These are phyloP conservation scores for Neonectria ditissima DNA, from an alignment of 2,329 filamentous ascomycete genomes.

Conservation along the genomic window DNA sequence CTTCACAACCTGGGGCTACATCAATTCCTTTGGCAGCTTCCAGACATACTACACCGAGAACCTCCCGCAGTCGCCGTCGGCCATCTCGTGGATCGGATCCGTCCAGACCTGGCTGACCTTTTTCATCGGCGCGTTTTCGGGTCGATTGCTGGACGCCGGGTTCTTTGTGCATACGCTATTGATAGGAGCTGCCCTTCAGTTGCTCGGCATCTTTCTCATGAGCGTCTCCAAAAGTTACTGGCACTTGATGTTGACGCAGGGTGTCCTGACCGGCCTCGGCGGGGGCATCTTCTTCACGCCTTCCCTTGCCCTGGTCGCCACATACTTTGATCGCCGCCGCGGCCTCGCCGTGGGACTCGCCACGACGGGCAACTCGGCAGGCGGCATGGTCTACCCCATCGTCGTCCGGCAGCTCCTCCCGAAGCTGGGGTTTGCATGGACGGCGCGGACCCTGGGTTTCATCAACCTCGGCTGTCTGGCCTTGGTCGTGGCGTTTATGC, in stretches of 20 bases:
- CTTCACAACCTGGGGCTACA: constrained; percentile 58
- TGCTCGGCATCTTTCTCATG: constrained; percentile 60
- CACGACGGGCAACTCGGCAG: constrained; percentile 66
- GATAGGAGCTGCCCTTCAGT: constrained; percentile 52
- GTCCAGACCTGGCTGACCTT: constrained; percentile 59
- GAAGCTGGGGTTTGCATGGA: constrained; percentile 67
- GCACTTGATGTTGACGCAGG: constrained; percentile 63
- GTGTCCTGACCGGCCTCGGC: constrained; percentile 64
- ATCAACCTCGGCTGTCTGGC: constrained; percentile 78
- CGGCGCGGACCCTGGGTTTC: constrained; percentile 71
- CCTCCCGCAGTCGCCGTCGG: constrained; percentile 48
- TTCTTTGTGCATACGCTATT: constrained; percentile 55
- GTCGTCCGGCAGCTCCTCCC: constrained; percentile 65
- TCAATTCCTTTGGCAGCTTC: constrained; percentile 60
- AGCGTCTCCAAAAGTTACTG: constrained; percentile 58
- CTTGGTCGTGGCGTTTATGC: constrained; percentile 60
- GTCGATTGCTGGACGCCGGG: constrained; percentile 58
- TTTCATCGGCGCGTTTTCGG: constrained; percentile 57
- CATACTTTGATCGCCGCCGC: constrained; percentile 67
- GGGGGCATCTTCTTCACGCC: constrained; percentile 67
- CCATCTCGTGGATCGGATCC: constrained; percentile 61
- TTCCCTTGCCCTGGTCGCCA: constrained; percentile 67
- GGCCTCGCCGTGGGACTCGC: constrained; percentile 69
- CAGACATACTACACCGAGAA: constrained; percentile 56
- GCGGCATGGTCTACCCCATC: constrained; percentile 65